phyloP scores from a whole-genome alignment of 176 grass and related monocot species.

The Aegilops longissima region DNA sequence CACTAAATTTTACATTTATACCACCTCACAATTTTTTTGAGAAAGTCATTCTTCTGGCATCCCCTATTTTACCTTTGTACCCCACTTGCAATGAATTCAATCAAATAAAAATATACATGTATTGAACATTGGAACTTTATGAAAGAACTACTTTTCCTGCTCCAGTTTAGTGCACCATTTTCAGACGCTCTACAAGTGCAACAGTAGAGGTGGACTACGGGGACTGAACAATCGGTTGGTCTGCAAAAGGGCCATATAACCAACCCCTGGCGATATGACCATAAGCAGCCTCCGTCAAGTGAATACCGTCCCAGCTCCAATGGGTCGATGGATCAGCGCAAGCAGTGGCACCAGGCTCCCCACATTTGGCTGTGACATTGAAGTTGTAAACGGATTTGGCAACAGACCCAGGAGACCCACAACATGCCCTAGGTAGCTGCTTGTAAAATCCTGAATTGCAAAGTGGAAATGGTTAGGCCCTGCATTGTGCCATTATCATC shows the following conservation, averaged over 20 bases:
- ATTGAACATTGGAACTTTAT: constrained; percentile 41
- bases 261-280: constrained; percentile 59
- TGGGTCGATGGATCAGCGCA: constrained; percentile 54
- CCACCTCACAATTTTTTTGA: not conserved
- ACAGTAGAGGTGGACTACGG: constrained; percentile 22
- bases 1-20: constrained; percentile 51
- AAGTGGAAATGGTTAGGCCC: constrained; percentile 22
- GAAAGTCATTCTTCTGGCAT: constrained; percentile 3
- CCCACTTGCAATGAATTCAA: constrained; percentile 45
- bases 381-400: constrained; percentile 59
- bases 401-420: constrained; percentile 45
- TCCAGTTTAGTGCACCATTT: constrained; percentile 37
- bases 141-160: constrained; percentile 50
- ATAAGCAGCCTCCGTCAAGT: constrained; percentile 66
- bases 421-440: constrained; percentile 51
- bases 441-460: constrained; percentile 50
- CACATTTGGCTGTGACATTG: constrained; percentile 50
- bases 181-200: constrained; percentile 41
- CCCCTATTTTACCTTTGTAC: constrained; percentile 50
- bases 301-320: constrained; percentile 70
- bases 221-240: constrained; percentile 53
- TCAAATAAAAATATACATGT: constrained; percentile 53
- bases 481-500: constrained; percentile 15
- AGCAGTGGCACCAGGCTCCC: constrained; percentile 46
- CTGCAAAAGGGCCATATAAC: constrained; percentile 49